These are phyloP conservation scores for Turnera subulata DNA, from an alignment of 345 rosid species.

Conservation along the genomic window DNA sequence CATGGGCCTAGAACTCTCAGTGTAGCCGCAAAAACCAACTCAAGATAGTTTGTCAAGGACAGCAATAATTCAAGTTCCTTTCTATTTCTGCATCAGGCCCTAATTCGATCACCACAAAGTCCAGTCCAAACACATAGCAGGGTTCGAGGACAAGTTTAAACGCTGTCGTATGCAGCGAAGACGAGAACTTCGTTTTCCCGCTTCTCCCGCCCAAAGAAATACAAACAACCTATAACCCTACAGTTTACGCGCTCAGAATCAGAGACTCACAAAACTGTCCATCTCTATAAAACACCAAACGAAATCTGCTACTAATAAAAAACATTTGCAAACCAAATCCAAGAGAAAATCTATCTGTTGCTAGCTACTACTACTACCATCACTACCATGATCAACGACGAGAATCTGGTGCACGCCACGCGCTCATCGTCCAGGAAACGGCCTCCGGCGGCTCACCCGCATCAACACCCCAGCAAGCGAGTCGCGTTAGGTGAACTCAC, in stretches of 20 bases:
- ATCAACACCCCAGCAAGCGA: slow-evolving; percentile 11
- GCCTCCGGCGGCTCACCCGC: neutral
- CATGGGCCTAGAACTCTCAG: no score
- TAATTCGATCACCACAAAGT: no score
- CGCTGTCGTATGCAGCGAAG: no score
- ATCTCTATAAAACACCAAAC: neutral
- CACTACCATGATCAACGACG: neutral
- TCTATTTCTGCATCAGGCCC: no score
- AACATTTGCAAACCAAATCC: neutral
- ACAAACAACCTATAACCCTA: neutral
- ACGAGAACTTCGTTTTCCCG: no score
- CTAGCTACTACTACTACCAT: neutral
- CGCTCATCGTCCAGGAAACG: slow-evolving; percentile 10
- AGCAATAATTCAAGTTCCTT: no score
- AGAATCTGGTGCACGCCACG: neutral
- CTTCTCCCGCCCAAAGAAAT: no score
- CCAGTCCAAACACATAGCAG: no score
- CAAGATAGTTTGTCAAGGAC: no score
- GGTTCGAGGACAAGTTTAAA: no score
- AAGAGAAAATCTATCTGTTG: neutral
- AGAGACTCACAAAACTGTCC: neutral
- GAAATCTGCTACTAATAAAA: no score
- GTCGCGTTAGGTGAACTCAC: slow-evolving; percentile 14
- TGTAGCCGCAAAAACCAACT: no score
- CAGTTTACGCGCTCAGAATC: neutral